Evolutionary conservation across 2,329 filamentous ascomycete species (phyloP).

Genomic region (Elsinoe perseae): DNA sequence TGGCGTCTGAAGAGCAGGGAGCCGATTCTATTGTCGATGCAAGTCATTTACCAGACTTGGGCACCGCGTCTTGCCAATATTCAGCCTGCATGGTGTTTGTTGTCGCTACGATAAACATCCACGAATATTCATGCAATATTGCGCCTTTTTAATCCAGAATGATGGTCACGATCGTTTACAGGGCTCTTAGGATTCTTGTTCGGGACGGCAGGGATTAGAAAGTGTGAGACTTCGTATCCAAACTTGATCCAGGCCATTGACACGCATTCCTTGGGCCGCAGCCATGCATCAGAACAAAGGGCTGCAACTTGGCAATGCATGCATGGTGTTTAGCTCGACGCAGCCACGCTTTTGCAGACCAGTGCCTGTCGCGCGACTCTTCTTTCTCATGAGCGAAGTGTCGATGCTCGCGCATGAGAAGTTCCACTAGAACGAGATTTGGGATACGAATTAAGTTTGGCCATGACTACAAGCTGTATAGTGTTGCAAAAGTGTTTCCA

Average conservation of each 20-base stretch:
- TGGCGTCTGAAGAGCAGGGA: not conserved
- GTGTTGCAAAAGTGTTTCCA: not conserved
- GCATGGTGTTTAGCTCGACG: not conserved
- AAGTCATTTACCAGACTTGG: slow-evolving; percentile 14
- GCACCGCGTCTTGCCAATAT: not conserved
- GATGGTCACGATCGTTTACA: not conserved
- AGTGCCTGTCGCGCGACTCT: too few species aligned
- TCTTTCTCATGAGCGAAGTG: too few species aligned
- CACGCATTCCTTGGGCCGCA: slow-evolving; percentile 7
- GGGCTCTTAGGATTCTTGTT: not conserved
- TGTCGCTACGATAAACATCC: not conserved
- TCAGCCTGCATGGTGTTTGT: not conserved
- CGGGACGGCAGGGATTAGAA: not conserved
- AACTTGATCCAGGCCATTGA: not conserved
- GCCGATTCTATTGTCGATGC: not conserved
- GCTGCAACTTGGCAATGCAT: not conserved
- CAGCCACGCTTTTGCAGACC: not conserved
- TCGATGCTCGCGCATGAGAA: too few species aligned
- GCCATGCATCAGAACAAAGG: not conserved
- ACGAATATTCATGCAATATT: not conserved
- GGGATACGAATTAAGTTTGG: not conserved
- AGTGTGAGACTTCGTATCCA: slow-evolving; percentile 6
- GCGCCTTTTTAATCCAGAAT: not conserved
- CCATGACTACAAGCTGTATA: not conserved
- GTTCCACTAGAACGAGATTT: too few species aligned